A percentile compares a stretch with the other conserved stretches of the same genome.
Conservation (phyloP, 108 stramenopile species). For the Bacterosira constricta region DNA sequence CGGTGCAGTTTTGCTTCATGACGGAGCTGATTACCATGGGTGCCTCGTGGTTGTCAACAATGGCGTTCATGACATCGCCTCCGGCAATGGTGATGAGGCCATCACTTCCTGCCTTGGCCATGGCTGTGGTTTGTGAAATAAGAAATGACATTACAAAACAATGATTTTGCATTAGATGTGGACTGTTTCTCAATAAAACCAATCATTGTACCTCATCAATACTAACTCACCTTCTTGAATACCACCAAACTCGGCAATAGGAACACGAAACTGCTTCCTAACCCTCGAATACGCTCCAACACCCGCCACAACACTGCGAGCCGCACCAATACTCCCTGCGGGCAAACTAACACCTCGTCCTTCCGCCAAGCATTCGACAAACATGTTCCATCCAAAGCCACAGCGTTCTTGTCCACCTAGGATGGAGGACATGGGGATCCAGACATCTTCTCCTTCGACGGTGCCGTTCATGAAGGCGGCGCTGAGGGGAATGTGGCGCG, state of each 20-base stretch:
- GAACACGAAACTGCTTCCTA: slow-evolving; percentile 98
- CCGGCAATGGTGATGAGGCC: slow-evolving; percentile 91
- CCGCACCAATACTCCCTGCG: slow-evolving; percentile 93
- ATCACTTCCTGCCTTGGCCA: slow-evolving; percentile 91
- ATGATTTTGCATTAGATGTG: too few species aligned
- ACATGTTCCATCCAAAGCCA: slow-evolving; percentile 99
- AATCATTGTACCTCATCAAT: not conserved
- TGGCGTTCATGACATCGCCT: slow-evolving; percentile 96
- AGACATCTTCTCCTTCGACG: slow-evolving; percentile 97
- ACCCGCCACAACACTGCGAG: slow-evolving; percentile 77
- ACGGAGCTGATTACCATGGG: slow-evolving; percentile 98
- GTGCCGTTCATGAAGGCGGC: slow-evolving; percentile 99
- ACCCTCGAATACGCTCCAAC: slow-evolving; percentile 96
- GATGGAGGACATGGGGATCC: slow-evolving; percentile 96
- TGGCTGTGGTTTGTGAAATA: slow-evolving; percentile 46
- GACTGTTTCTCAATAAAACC: not conserved
- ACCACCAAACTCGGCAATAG: slow-evolving; percentile 98
- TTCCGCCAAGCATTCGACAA: slow-evolving; percentile 98
- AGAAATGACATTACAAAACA: too few species aligned
- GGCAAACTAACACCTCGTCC: slow-evolving; percentile 96
- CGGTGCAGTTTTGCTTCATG: slow-evolving; percentile 99
- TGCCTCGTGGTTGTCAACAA: slow-evolving; percentile 98
- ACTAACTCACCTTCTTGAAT: slow-evolving; percentile 89
- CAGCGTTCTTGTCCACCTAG: slow-evolving; percentile 96
- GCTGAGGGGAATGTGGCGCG: slow-evolving; percentile 89